phyloP scores from a whole-genome alignment of 306 rosid genomes.

The Pterocarpus santalinus region DNA sequence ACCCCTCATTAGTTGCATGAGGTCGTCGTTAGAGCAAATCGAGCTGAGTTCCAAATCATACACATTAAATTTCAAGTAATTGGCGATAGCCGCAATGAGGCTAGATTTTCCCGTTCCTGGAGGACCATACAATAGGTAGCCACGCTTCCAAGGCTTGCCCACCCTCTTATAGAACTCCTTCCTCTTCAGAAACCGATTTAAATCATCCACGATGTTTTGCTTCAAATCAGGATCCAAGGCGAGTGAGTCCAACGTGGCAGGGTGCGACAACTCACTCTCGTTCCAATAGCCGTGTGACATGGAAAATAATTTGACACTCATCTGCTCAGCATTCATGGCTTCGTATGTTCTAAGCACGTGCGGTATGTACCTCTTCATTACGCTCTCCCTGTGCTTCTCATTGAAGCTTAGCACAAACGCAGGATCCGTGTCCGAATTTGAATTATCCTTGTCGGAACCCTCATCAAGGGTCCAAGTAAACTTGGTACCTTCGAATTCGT shows the following conservation, averaged over 20 bases:
- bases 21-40: constrained; percentile 11
- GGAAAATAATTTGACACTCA: constrained; percentile 29
- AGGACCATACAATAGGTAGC: constrained; percentile 54
- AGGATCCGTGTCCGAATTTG: background rate
- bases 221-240: constrained; percentile 53
- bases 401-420: constrained; percentile 20
- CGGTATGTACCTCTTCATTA: constrained; percentile 25
- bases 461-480: constrained; percentile 40
- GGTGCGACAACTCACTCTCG: constrained; percentile 42
- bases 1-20: constrained; percentile 39
- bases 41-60: constrained; percentile 54
- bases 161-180: constrained; percentile 52
- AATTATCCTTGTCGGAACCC: background rate
- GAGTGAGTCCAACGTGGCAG: constrained; percentile 45
- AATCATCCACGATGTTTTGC: constrained; percentile 32
- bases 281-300: background rate
- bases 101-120: constrained; percentile 62
- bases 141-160: constrained; percentile 63
- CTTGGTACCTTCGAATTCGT: constrained; percentile 39
- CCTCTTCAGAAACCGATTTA: constrained; percentile 50
- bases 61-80: constrained; percentile 52
- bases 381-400: constrained; percentile 42
- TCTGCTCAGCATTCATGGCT: constrained; percentile 29
- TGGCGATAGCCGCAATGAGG: constrained; percentile 54
- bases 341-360: constrained; percentile 31